Percentiles rank a stretch among this genome's conserved stretches.
Evolutionary conservation across 2,329 filamentous ascomycete genomes (phyloP).

Genomic region (Elsinoe necatrix): DNA sequence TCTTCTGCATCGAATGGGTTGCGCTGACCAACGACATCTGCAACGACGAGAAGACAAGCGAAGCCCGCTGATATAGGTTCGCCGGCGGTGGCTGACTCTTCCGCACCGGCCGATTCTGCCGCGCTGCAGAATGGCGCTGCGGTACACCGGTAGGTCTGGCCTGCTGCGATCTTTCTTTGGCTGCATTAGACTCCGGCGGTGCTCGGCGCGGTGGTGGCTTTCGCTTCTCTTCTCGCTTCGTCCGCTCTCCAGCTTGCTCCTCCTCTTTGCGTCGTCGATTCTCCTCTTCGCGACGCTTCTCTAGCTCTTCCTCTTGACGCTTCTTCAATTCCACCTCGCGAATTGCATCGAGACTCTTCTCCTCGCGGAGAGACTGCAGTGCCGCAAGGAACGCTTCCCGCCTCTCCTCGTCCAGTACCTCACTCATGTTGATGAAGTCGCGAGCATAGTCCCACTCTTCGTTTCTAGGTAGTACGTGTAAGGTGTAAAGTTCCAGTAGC

Average conservation of each 20-base stretch:
- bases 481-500: conserved; percentile 87
- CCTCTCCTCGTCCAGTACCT: conserved; percentile 84
- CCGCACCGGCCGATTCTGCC: conserved; percentile 13
- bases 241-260: conserved; percentile 32
- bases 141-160: not conserved
- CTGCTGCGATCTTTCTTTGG: not conserved
- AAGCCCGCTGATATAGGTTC: conserved; percentile 35
- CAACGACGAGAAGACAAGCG: conserved; percentile 38
- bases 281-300: conserved; percentile 38
- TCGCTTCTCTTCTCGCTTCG: conserved; percentile 30
- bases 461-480: conserved; percentile 89
- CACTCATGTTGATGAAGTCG: conserved; percentile 79
- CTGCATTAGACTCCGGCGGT: not conserved
- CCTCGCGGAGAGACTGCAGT: conserved; percentile 73
- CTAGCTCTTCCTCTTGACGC: conserved; percentile 45
- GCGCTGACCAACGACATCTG: conserved; percentile 45
- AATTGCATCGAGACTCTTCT: conserved; percentile 64
- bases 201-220: conserved; percentile 15
- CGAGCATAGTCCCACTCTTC: conserved; percentile 93
- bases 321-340: conserved; percentile 55
- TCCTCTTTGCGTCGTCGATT: conserved; percentile 31
- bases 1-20: conserved; percentile 44
- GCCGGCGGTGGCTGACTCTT: conserved; percentile 34
- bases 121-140: conserved; percentile 10
- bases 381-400: conserved; percentile 83